Evolutionary conservation across 2,329 filamentous ascomycete genomes (phyloP), one percentile per base, ranked within the genome.

Genomic region (Paramyrothecium sp.): DNA sequence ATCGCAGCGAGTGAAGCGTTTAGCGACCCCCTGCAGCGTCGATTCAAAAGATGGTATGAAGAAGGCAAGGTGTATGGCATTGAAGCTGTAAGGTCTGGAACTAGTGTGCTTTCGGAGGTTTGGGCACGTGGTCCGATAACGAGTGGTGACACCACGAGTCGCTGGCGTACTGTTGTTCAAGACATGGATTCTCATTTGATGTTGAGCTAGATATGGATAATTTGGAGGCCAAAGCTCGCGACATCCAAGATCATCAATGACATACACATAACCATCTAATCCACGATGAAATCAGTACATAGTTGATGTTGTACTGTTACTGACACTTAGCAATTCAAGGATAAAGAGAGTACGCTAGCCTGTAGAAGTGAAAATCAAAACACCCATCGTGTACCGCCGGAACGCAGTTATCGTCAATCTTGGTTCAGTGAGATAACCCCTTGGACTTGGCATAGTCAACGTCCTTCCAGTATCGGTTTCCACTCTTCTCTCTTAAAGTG

Each of bases 31-130:
- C 53, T 58, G 0, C 61, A 61, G 52, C 21, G 52, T 7, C 54
- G 60, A 2, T 63, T 63, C 19, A 34, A 49, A 30, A 34, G 10
- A 11, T 63, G 61, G 61, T 63, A 63, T 38, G 56, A 51, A 3
- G 30, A 49, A 17, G 61, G 58, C 2, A 50, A 55, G 19, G 13
- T 54, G 2, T 63, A 63, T 22, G 58, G 60, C 4, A 58, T 63
- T 56, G 19, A 48, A 48, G 46, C 46, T 11, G 46, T 48, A 10
- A 54, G 60, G 33, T 60, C 60, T 7, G 61, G 61, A 2, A 63
- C 54, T 13, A 34, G 49, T 33, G 56, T 62, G 5, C 23, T 63
- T 5, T 26, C 49, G 4, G 54, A 60, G 46, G 56, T 48, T 19
- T 62, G 61, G 61, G 21, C 38, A 30, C 33, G 38, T 7, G 56